Evolutionary conservation across 2,329 filamentous ascomycete species (phyloP), one percentile per base, ranked within the genome.

Genomic region (Pestalotiopsis sp.): DNA sequence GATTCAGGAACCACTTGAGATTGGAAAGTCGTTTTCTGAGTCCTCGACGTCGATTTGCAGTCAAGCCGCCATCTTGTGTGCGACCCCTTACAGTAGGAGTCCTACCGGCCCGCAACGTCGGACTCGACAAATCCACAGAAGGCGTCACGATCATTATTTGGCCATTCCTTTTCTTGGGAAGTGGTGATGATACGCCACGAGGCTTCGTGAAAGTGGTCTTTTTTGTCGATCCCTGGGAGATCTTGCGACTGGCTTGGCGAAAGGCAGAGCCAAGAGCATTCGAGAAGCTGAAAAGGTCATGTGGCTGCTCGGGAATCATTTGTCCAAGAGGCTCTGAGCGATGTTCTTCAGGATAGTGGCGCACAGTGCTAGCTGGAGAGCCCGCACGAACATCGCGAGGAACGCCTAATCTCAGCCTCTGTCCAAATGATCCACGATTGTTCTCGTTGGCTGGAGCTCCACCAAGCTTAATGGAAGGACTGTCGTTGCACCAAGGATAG

Each of bases 11-110:
- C 39, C 63, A 68, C 23, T 74, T 72, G 59, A 77, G 61, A 38
- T 77, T 74, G 41, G 76, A 75, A 27, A 77, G 68, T 49, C 71
- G 71, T 45, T 72, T 77, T 60, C 71, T 72, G 59, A 78, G 71
- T 11, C 73, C 70, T 52, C 59, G 74, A 39, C 69, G 61, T 5
- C 71, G 70, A 20, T 68, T 70, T n/a, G 45, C 27, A 7, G 31
- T 27, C 25, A 31, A 41, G 6, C 36, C 25, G 20, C n/a, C n/a
- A 56, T 58, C 45, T 3, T 5, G 13, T 9, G 17, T 38, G 41
- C 11, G 49, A 12, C 49, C 11, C 5, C 27, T 66, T 11, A 27
- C 2, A n/a, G 17, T 6, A 36, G n/a, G 3, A 41, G 27, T 56
- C 13, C 13, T 36, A 11, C n/a, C 23, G 1, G 41, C n/a, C 52